Evolutionary conservation across 23 red algal genomes (phyloP), one percentile per base, ranked within the genome.

Genomic region (Agarophyton chilense): DNA sequence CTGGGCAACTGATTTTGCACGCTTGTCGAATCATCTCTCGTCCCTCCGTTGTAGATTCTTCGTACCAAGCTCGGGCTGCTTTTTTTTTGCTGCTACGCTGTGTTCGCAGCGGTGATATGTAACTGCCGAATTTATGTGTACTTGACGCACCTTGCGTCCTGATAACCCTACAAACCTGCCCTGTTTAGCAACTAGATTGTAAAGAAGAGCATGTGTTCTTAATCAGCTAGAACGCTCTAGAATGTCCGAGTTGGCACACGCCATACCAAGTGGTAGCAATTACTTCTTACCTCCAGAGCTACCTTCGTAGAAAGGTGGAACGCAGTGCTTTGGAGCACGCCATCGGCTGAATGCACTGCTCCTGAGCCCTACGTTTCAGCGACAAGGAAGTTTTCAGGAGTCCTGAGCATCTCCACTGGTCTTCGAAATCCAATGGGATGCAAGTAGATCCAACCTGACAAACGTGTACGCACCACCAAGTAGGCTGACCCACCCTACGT

Each of bases 1-100:
- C 50, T 88, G 26, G 83, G 83, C 22, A 70, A 70, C 64, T 70
- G 55, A 58, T 58, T 28, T 58, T 58, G 14, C 22, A 10, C 12
- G 55, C 22, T n/a, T n/a, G n/a, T n/a, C n/a, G n/a, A 49, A 49
- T 49, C 45, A 13, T 49, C 45, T 49, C 8, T 13, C 45, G 8
- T 49, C 45, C 45, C 13, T 49, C 45, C 13, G 45, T 49, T 49
- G 45, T 49, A 49, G 45, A 49, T 49, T 49, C 45, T 49, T 49
- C 8, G 8, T 49, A 7, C 13, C 45, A 49, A 49, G 13, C 45
- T 13, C 13, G 45, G 45, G 8, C 45, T 49, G n/a, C 45, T 49
- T 10, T 49, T 13, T 49, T 49, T 49, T 49, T 7, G 45, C 45
- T 49, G 45, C 45, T 49, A 13, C 45, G 45, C 13, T 49, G 45